phyloP scores from a whole-genome alignment of 345 rosid species.

The Nephelium lappaceum region DNA sequence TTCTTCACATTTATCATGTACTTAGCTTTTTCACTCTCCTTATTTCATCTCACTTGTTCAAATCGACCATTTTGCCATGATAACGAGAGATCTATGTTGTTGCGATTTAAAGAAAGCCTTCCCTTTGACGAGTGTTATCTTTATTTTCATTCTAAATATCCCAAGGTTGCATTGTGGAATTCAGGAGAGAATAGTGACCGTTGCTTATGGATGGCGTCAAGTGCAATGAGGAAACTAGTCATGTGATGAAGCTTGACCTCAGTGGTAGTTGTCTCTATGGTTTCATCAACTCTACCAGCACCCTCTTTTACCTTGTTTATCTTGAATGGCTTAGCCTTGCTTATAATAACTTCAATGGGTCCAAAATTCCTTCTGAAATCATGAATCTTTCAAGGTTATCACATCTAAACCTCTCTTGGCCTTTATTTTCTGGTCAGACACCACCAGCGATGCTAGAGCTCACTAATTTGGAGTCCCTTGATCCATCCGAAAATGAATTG shows the following conservation, averaged over 20 bases:
- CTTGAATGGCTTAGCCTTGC: slow-evolving; percentile 11
- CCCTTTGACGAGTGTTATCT: not conserved
- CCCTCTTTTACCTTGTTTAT: slow-evolving; percentile 16
- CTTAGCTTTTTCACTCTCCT: too few relatives aligned
- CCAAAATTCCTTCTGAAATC: not conserved
- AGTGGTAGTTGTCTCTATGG: slow-evolving; percentile 19
- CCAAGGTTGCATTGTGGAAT: slow-evolving; percentile 10
- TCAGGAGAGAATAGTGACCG: slow-evolving; percentile 6
- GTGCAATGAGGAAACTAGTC: slow-evolving; percentile 12
- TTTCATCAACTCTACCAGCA: slow-evolving; percentile 23
- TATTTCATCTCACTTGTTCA: not conserved
- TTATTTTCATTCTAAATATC: not conserved
- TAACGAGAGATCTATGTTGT: slow-evolving; percentile 12
- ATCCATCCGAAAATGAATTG: not conserved
- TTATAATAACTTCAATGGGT: not conserved
- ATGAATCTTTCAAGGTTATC: not conserved
- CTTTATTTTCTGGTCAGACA: slow-evolving; percentile 4
- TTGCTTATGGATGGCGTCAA: slow-evolving; percentile 30
- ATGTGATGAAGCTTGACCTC: slow-evolving; percentile 22
- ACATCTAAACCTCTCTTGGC: not conserved
- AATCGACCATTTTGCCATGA: slow-evolving; percentile 5
- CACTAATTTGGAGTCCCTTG: slow-evolving; percentile 10
- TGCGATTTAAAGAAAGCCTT: slow-evolving; percentile 30
- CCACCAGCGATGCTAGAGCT: not conserved
- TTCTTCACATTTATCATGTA: too few relatives aligned